Base-by-base conservation (phyloP, 2,329 filamentous ascomycete species). In the Arachnopeziza araneosa region DNA sequence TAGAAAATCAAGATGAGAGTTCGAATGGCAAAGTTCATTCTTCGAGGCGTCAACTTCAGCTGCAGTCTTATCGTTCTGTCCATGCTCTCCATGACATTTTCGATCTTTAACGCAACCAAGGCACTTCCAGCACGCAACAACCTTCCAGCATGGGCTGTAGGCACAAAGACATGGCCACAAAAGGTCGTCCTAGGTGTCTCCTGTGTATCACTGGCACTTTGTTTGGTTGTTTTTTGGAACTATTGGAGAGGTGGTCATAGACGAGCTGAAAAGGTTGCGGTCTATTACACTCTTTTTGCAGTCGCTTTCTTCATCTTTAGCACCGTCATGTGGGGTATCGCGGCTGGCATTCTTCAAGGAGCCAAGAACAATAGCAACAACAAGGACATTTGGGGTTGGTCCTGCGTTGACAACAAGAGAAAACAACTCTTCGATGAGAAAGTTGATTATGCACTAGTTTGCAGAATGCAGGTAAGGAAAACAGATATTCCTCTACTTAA, bases 321-420 rank as follows among this genome's bases (percentile, higher is more conserved):
- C 73, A 88, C 96, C 74, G 77, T 96, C 70, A 90, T 99, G 80
- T 99, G 95, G 95, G 87, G 88, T 58, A 79, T 95, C 36, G 92
- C 91, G 32, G 93, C 93, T 49, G 91, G 87, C 60, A 77, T 96
- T 59, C 84, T 97, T 69, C 92, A 98, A 73, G 84, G 89, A 69
- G 85, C 86, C 60, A 89, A 88, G 73, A 83, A 85, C 69, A 89
- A 83, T 71, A 85, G 84, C 71, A 78, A 84, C 65, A 90, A 89
- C 71, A 86, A 96, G 75, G 95, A 99, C 75, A 84, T 99, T 75
- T 99, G 95, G 95, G 93, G 93, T 61, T 99, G 95, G 95, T 86
- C 91, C n/a, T 99, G 95, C 75, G 88, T 93, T 60, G 83, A 96
- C 70, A 98, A 97, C 75, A 85, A 87, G 66, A 87, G 93, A 63